Conservation (phyloP, 371 early-diverging fungal species). For the Mortierella sp. region DNA sequence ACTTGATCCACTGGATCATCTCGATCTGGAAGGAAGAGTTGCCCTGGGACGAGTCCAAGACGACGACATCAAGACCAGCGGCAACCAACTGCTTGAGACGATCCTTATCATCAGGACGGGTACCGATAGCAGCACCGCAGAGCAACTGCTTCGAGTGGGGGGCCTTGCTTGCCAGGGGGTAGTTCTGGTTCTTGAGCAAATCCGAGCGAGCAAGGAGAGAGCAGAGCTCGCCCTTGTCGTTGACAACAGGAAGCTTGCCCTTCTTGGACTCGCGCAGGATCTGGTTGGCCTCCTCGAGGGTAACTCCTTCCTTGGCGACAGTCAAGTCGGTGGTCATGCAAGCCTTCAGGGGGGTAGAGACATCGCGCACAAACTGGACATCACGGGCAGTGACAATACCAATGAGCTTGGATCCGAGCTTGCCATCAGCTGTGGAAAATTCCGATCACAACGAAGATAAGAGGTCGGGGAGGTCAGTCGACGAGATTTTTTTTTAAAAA, state of each 20-base stretch:
- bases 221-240: slow-evolving; percentile 82
- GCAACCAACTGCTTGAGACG: slow-evolving; percentile 88
- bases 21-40: slow-evolving; percentile 94
- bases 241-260: slow-evolving; percentile 97
- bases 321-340: slow-evolving; percentile 95
- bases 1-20: slow-evolving; percentile 93
- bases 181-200: slow-evolving; percentile 95
- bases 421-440: slow-evolving; percentile 73
- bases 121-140: slow-evolving; percentile 94
- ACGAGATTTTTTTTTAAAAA: slow-evolving; percentile 54
- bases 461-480: slow-evolving; percentile 6
- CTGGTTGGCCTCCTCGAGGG: slow-evolving; percentile 89
- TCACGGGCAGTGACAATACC: slow-evolving; percentile 98
- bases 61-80: slow-evolving; percentile 94
- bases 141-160: slow-evolving; percentile 89
- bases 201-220: slow-evolving; percentile 95
- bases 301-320: slow-evolving; percentile 87
- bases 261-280: slow-evolving; percentile 91
- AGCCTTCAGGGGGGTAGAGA: slow-evolving; percentile 64
- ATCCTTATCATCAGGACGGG: slow-evolving; percentile 88
- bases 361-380: slow-evolving; percentile 88
- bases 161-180: slow-evolving; percentile 91
- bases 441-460: neutral
- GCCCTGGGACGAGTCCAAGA: slow-evolving; percentile 95
- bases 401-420: slow-evolving; percentile 88